Evolutionary conservation across 2,329 filamentous ascomycete species (phyloP), one percentile per base, ranked within the genome.

Genomic region (Fusarium sororula): DNA sequence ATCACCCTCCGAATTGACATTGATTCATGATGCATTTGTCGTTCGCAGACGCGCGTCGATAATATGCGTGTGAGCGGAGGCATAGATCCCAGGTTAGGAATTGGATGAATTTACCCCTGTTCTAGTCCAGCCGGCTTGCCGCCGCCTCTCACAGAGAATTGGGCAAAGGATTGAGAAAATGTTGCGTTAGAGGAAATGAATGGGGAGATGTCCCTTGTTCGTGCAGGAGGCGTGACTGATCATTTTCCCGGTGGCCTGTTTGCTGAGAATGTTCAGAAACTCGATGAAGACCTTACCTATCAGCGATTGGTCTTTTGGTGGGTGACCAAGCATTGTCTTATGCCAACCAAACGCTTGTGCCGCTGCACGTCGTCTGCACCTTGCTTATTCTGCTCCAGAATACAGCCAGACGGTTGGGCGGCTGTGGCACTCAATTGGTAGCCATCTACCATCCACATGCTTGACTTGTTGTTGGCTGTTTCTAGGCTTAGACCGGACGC

Each of bases 391-490:
- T 63, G 62, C 61, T 53, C 66, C 68, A 41, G 54, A 66, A 51
- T 58, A 51, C 63, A 72, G 53, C 66, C 59, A 55, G 63, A 64
- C 45, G 75, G 65, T 68, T 75, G 66, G 63, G 67, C 53, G 56
- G 64, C 70, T 73, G 66, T 56, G 68, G 70, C 62, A 70, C 66
- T 65, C 65, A 63, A 78, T 78, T 78, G 74, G 76, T 50, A 63
- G 64, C 39, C 50, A 60, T 60, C 56, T 24, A 57, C 50, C 72
- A 71, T 71, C 69, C 74, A 66, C 76, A 75, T 75, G 73, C 70
- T 75, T 66, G 68, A 69, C 64, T 69, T 70, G 66, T 48, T 44
- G 73, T 75, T 77, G 70, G 68, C 61, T 73, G 63, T 56, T 54
- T 53, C 61, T 61, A 57, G 64, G 60, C 45, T 63, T 61, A 56